Base-by-base conservation (phyloP, 164 flowering plant species). In the Chloranthus sessilifolius region DNA sequence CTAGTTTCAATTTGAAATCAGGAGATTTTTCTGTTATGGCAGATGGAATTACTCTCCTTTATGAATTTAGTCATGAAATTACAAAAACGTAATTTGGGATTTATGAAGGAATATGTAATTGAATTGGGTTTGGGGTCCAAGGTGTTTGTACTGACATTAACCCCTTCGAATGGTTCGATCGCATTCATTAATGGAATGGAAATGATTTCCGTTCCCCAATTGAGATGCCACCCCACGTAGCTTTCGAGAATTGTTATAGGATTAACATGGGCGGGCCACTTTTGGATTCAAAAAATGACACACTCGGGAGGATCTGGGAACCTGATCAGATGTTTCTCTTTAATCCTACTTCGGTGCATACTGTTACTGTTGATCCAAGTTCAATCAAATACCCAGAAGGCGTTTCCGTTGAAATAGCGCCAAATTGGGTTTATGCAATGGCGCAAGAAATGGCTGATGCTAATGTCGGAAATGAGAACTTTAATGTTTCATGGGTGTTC, bases 391-490 rank as follows among this genome's bases (percentile, higher is more conserved):
- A 73, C 56, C 68, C 72, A 12, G 48, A 44, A 9, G 81, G 75
- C 9, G 69, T 48, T 4, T 61, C 79, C 1, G 56, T 19, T n/a
- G 65, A 58, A 34, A 67, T 61, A 33, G 81, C 83, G 0, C 81
- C 85, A 0, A 70, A 71, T 54, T 59, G 48, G 72, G 80, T 77
- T 45, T 80, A 80, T 52, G 74, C 85, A 5, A 65, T 79, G 23
- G 81, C 86, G 0, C 70, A 65, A 50, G 76, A 70, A 58, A 80
- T 80, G 86, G 82, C 74, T 12, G 67, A 77, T 60, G 74, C 80
- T 1, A 62, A 73, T 41, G 76, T 73, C 1, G 67, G 36, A 24
- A 56, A 63, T n/a, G 76, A 52, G 51, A 75, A 50, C 3, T 77
- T 77, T 35, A 77, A 77, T 53, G 35, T 77, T 19, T 61, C 85